Evolutionary conservation across 2,329 filamentous ascomycete species (phyloP), one percentile per base, ranked within the genome.

Genomic region (Claviceps maximensis): DNA sequence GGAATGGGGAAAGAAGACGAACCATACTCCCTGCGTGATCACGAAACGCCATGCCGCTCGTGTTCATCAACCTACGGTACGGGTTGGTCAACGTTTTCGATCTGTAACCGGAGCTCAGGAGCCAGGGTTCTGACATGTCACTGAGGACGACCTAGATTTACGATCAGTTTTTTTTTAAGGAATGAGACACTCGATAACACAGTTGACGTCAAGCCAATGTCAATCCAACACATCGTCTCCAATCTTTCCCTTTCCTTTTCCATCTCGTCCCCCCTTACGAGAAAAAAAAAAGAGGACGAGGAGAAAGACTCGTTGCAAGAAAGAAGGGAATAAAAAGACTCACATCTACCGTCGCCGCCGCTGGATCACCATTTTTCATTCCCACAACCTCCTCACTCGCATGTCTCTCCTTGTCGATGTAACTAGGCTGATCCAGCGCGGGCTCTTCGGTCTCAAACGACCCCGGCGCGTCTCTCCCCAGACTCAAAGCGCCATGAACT

Each of bases 41-140:
- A 58, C 83, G 82, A 65, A 95, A 93, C 21, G 71, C 71, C 63
- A 88, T 86, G 53, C 93, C 93, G 71, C 87, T 95, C 62, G 91
- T 96, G 71, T 98, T 98, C 89, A 96, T 95, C 85, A 98, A 86
- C 93, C 93, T 98, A 78, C 73, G 69, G 82, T 94, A 93, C 59
- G 89, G 89, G 80, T 93, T 86, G 91, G 84, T 95, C 80, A 96
- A 79, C 75, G 84, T 95, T 74, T 82, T 89, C 74, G 86, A 84
- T 74, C 81, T 84, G 74, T 87, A 89, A 64, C 84, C 85, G 64
- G 77, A 76, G 51, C 80, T 86, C 74, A 87, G 86, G 63, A 82
- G 77, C 89, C 89, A 96, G 85, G 93, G 90, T 78, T 78, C 91
- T 81, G 84, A 98, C 93, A 98, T 98, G 79, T 98, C 93, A 82